phyloP scores from a whole-genome alignment of 1,284 basidiomycete genomes.

The Cutaneotrichosporon cyanovorans region DNA sequence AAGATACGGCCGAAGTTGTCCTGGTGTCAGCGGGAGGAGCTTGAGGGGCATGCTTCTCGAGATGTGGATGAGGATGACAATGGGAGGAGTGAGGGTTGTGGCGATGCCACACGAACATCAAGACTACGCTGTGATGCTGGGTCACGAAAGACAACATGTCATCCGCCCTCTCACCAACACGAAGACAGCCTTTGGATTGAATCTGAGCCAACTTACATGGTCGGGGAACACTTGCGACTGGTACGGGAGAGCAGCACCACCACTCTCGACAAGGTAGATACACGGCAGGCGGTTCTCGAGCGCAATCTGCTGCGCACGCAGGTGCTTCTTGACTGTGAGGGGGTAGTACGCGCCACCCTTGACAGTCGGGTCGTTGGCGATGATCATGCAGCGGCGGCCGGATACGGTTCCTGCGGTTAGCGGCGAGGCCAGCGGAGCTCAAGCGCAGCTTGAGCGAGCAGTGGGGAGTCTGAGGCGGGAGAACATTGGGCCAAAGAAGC shows the following conservation, averaged over 20 bases:
- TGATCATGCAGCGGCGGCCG: conserved; percentile 76
- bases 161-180: not conserved
- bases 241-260: conserved; percentile 84
- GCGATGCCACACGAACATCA: not conserved
- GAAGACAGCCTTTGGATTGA: conserved; percentile 46
- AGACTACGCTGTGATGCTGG: not conserved
- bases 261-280: conserved; percentile 62
- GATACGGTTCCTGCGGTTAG: conserved; percentile 50
- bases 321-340: conserved; percentile 89
- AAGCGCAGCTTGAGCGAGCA: not conserved
- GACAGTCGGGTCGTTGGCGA: conserved; percentile 89
- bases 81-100: no score
- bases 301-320: conserved; percentile 88
- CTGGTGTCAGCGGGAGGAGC: conserved; percentile 17
- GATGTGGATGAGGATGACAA: no score
- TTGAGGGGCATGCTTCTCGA: not conserved
- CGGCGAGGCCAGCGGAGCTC: not conserved
- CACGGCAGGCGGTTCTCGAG: conserved; percentile 83
- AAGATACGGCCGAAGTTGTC: conserved; percentile 95
- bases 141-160: not conserved
- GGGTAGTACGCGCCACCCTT: conserved; percentile 92
- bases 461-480: no score
- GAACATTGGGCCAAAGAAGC: no score
- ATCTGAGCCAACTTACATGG: conserved; percentile 60
- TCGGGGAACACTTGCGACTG: conserved; percentile 69